Percentiles rank a stretch among this genome's conserved stretches.
These are phyloP conservation scores for Botryotinia globosa DNA, from an alignment of 2,329 filamentous ascomycete genomes.

Conservation along the genomic window DNA sequence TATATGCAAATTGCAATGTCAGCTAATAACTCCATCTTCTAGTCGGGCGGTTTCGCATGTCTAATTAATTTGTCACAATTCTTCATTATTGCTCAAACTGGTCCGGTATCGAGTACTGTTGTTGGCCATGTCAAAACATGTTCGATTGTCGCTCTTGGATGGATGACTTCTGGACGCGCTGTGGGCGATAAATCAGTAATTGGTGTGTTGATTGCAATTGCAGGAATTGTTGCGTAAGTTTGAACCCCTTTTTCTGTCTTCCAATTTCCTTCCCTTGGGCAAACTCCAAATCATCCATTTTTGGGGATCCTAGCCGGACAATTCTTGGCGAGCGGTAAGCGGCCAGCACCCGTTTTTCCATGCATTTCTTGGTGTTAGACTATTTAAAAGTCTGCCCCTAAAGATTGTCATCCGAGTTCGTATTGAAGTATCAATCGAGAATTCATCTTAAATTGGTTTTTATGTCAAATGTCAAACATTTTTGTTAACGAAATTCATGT, in stretches of 20 bases:
- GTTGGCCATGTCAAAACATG: slow-evolving; percentile 66
- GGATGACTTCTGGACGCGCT: slow-evolving; percentile 54
- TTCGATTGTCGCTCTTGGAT: slow-evolving; percentile 62
- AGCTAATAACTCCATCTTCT: slow-evolving; percentile 30
- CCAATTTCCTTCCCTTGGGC: slow-evolving; percentile 1
- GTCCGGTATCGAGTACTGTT: slow-evolving; percentile 62
- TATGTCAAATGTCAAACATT: not conserved
- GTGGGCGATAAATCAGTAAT: slow-evolving; percentile 54
- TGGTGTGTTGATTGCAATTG: slow-evolving; percentile 55
- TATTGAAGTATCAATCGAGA: not conserved
- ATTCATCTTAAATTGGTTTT: not conserved
- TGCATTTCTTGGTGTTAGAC: not conserved
- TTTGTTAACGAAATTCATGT: not conserved
- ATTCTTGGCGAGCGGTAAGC: not conserved
- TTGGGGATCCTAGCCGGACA: slow-evolving; percentile 1
- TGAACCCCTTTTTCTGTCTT: slow-evolving; percentile 1
- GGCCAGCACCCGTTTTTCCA: not conserved
- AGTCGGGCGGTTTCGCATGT: slow-evolving; percentile 62
- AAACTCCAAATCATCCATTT: not conserved
- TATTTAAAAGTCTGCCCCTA: not conserved
- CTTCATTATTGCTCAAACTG: slow-evolving; percentile 60
- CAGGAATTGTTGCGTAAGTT: slow-evolving; percentile 55
- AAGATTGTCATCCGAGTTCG: not conserved
- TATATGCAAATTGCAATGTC: slow-evolving; percentile 22
- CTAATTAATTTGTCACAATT: slow-evolving; percentile 65